Conservation (phyloP, 352 stramenopile species). For the Pythium myriotylum region DNA sequence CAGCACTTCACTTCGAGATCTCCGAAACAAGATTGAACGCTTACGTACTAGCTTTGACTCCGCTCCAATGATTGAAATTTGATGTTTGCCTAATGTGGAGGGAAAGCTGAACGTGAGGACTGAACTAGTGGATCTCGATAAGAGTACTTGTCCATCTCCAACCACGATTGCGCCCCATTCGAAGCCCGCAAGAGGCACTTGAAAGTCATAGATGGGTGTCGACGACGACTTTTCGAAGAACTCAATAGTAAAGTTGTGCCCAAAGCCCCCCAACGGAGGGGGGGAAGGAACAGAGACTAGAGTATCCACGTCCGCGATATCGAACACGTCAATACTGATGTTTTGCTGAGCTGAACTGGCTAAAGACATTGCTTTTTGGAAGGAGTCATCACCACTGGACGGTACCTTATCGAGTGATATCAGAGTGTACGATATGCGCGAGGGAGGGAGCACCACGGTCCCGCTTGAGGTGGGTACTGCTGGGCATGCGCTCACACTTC, state of each 20-base stretch:
- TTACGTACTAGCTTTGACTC: slow-evolving; percentile 44
- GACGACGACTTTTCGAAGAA: slow-evolving; percentile 47
- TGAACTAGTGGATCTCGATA: slow-evolving; percentile 29
- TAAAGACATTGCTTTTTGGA: slow-evolving; percentile 3
- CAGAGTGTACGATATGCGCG: slow-evolving; percentile 39
- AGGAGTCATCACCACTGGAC: slow-evolving; percentile 2
- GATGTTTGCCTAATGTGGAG: slow-evolving; percentile 37
- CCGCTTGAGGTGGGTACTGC: slow-evolving; percentile 21
- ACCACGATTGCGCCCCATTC: slow-evolving; percentile 42
- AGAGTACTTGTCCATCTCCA: slow-evolving; percentile 36
- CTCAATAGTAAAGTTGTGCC: slow-evolving; percentile 54
- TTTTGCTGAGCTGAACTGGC: slow-evolving; percentile 3
- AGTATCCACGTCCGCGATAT: slow-evolving; percentile 44
- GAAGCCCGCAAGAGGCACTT: slow-evolving; percentile 50
- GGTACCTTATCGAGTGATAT: slow-evolving; percentile 31
- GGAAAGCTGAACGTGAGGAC: slow-evolving; percentile 45
- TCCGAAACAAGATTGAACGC: slow-evolving; percentile 50
- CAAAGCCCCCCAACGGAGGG: slow-evolving; percentile 34
- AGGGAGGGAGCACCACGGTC: slow-evolving; percentile 35
- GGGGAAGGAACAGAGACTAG: slow-evolving; percentile 27
- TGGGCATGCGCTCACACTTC: slow-evolving; percentile 52
- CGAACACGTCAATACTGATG: slow-evolving; percentile 41
- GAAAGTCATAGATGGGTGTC: slow-evolving; percentile 46
- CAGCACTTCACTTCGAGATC: slow-evolving; percentile 8
- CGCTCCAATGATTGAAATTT: slow-evolving; percentile 43